These are phyloP conservation scores for Teunomyces cretensis DNA, from an alignment of 805 yeast genomes.

Conservation along the genomic window DNA sequence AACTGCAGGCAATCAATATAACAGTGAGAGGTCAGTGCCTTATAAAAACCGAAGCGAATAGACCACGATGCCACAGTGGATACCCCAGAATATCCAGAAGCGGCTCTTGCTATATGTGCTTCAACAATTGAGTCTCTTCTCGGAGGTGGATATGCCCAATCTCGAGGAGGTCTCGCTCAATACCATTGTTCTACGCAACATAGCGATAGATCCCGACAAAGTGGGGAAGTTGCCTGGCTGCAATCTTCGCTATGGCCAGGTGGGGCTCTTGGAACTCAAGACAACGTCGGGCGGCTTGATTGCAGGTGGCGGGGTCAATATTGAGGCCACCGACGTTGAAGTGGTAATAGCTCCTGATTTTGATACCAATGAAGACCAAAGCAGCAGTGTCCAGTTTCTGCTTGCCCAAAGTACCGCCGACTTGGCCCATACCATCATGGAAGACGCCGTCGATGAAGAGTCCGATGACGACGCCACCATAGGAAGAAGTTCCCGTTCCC, in stretches of 20 bases:
- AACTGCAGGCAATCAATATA: background rate
- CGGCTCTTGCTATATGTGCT: slow-evolving; percentile 76
- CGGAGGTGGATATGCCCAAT: slow-evolving; percentile 78
- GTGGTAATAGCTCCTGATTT: slow-evolving; percentile 39
- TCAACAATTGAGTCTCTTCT: slow-evolving; percentile 77
- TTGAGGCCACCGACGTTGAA: slow-evolving; percentile 57
- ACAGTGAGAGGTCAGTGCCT: background rate
- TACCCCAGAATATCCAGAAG: slow-evolving; percentile 83
- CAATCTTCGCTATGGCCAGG: slow-evolving; percentile 58
- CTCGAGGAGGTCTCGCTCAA: slow-evolving; percentile 71
- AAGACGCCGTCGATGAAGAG: slow-evolving; percentile 10
- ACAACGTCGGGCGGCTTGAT: slow-evolving; percentile 50
- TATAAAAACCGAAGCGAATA: background rate
- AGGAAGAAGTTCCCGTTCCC: slow-evolving; percentile 4
- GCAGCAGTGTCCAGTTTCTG: slow-evolving; percentile 44
- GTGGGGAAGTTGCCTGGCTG: slow-evolving; percentile 63
- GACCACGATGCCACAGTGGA: slow-evolving; percentile 52
- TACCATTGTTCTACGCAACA: slow-evolving; percentile 53
- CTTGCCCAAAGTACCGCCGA: slow-evolving; percentile 74
- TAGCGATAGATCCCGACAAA: slow-evolving; percentile 71
- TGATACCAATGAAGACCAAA: slow-evolving; percentile 26
- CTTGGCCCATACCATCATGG: slow-evolving; percentile 58
- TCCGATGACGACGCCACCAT: slow-evolving; percentile 10
- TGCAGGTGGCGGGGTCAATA: slow-evolving; percentile 73
- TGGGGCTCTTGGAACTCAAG: slow-evolving; percentile 55